These are phyloP conservation scores for Pterocarpus santalinus DNA, from an alignment of 306 rosid species.

Conservation along the genomic window DNA sequence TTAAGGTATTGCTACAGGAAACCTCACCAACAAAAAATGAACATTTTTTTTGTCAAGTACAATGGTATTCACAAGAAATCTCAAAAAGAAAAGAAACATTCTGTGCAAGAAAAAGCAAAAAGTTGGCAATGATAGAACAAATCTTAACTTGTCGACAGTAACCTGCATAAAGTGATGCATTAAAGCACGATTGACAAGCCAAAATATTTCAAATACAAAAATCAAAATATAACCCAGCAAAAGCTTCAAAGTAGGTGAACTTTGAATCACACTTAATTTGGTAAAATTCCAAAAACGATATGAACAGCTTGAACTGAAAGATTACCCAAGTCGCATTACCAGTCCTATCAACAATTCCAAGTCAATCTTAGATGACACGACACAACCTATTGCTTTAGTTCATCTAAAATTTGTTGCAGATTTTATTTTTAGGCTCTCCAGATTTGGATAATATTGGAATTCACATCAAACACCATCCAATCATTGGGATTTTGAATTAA, in stretches of 20 bases:
- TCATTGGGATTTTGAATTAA: slow-evolving; percentile 7
- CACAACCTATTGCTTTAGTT: background rate
- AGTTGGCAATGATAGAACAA: background rate
- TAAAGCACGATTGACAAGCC: slow-evolving; percentile 8
- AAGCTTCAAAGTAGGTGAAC: slow-evolving; percentile 11
- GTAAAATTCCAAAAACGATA: background rate
- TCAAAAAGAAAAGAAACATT: background rate
- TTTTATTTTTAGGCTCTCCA: background rate
- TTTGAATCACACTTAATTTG: slow-evolving; percentile 7
- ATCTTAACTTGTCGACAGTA: background rate
- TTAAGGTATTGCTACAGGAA: slow-evolving; percentile 3
- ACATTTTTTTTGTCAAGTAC: background rate
- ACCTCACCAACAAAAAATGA: background rate
- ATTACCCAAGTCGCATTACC: slow-evolving; percentile 19
- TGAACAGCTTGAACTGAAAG: slow-evolving; percentile 31
- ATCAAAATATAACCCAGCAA: background rate
- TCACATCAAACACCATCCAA: slow-evolving; percentile 16
- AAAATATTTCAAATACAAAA: background rate
- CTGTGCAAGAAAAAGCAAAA: background rate
- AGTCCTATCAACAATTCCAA: slow-evolving; percentile 31
- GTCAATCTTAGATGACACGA: slow-evolving; percentile 15
- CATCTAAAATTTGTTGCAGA: background rate
- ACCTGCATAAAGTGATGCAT: slow-evolving; percentile 19
- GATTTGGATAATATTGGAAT: background rate
- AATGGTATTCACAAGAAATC: background rate